Conservation (phyloP, 345 rosid genomes). For the Balakata baccata region DNA sequence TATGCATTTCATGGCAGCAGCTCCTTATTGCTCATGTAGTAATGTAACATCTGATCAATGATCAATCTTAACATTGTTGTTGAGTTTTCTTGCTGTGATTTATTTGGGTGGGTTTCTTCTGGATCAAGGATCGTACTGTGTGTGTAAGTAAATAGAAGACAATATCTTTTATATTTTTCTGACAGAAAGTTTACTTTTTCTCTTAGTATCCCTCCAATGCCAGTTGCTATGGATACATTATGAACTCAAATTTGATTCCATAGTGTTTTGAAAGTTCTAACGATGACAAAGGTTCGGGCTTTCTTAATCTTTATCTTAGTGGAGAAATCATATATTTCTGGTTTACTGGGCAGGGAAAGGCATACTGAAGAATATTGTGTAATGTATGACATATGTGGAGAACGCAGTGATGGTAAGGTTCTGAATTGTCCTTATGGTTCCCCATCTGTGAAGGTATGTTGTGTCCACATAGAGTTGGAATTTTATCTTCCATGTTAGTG, state of each 20-base stretch:
- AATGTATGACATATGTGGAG: slow-evolving; percentile 32
- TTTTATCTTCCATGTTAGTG: neutral
- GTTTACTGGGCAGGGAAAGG: slow-evolving; percentile 18
- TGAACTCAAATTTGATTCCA: too few relatives aligned
- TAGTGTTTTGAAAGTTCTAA: neutral
- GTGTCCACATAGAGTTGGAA: neutral
- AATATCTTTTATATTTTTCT: neutral
- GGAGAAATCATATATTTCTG: slow-evolving; percentile 22
- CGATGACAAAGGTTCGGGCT: neutral
- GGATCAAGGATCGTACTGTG: neutral
- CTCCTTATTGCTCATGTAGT: too few relatives aligned
- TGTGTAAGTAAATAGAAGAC: neutral
- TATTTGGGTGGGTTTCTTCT: neutral
- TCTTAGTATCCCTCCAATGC: neutral
- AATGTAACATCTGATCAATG: neutral
- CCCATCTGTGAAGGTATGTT: slow-evolving; percentile 26
- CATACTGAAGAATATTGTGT: slow-evolving; percentile 25
- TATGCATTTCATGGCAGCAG: neutral
- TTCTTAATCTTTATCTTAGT: neutral
- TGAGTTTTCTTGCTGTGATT: neutral
- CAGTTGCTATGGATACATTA: neutral
- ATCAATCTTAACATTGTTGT: neutral
- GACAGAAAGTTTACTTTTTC: neutral
- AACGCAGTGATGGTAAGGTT: slow-evolving; percentile 29
- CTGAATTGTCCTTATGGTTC: slow-evolving; percentile 25